Evolutionary conservation across 2,329 filamentous ascomycete species (phyloP), one percentile per base, ranked within the genome.

Genomic region (Pseudogymnoascus sp.): DNA sequence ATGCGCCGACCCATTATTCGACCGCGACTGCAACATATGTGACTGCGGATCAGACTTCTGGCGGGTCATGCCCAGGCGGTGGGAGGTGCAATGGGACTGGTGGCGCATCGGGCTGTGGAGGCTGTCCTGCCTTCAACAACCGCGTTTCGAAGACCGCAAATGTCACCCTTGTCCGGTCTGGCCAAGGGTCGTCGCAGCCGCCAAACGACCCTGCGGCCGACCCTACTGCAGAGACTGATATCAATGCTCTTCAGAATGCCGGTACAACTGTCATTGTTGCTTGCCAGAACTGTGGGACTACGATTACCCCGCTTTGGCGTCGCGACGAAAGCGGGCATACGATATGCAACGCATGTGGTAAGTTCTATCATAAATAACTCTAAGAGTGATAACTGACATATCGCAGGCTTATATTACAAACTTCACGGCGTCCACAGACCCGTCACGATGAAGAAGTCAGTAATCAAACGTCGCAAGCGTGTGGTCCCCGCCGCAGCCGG

Each of bases 271-370:
- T 91, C 23, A 86, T 96, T 21, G 92, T 96, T 68, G 93, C 95
- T 11, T 99, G 95, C 70, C 93, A 98, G 74, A 99, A 99, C 72
- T 99, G 95, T 75, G 90, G 89, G 31, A 99, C 95, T 11, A 98
- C 95, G 0, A 93, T 98, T 63, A 99, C 95, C 45, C 95, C 95
- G 13, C 81, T 99, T 13, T 99, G 95, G 95, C 85, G 95, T 73
- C 85, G 95, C 71, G 95, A 98, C 73, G 93, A 96, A 76, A 88
- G 88, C 70, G 95, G 95, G 1, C 93, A 97, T 77, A 96, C 93
- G 4, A 99, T 99, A 68, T 99, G 95, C 79, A 99, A 99, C 77
- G 95, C 95, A 62, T 99, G 95, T 79, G 95, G 92, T 96, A 83
- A 74, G 88, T 83, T 66, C 37, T 11, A 6, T 41, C 19, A 23